Evolutionary conservation across 139 green algal species (phyloP).

Genomic region (Haematococcus lacustris): DNA sequence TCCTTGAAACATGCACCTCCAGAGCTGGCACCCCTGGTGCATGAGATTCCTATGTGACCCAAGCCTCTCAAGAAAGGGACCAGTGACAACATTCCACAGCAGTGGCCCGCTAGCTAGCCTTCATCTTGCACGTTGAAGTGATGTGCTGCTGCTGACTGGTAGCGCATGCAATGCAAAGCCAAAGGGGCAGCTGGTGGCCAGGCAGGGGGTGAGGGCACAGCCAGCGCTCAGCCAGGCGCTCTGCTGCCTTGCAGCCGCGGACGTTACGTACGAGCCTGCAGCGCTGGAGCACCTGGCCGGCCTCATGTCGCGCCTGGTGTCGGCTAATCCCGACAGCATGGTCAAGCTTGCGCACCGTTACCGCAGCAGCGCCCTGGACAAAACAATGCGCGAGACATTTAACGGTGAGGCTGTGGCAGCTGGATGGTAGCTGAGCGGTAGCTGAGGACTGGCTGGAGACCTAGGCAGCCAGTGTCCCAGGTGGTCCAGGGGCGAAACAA

Average conservation of each 20-base stretch:
- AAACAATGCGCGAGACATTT: constrained; percentile 19
- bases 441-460: not conserved
- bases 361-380: constrained; percentile 19
- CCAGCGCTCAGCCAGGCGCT: too few species aligned
- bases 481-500: not conserved
- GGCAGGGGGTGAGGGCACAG: too few species aligned
- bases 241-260: not conserved
- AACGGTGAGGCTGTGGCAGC: constrained; percentile 7
- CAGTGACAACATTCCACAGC: too few species aligned
- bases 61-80: too few species aligned
- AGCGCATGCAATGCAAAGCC: too few species aligned
- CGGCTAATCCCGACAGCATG: constrained; percentile 4
- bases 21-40: too few species aligned
- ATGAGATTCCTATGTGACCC: too few species aligned
- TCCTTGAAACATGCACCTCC: too few species aligned
- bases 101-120: too few species aligned
- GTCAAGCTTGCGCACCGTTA: constrained; percentile 21
- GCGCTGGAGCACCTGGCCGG: constrained; percentile 57
- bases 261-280: constrained; percentile 20
- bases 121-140: too few species aligned
- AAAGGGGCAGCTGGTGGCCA: too few species aligned
- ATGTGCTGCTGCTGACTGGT: too few species aligned
- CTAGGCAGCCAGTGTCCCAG: not conserved
- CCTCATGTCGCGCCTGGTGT: constrained; percentile 10
- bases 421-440: not conserved